Conservation (phyloP, 352 stramenopile species). For the Phytopythium chamaehyphon region DNA sequence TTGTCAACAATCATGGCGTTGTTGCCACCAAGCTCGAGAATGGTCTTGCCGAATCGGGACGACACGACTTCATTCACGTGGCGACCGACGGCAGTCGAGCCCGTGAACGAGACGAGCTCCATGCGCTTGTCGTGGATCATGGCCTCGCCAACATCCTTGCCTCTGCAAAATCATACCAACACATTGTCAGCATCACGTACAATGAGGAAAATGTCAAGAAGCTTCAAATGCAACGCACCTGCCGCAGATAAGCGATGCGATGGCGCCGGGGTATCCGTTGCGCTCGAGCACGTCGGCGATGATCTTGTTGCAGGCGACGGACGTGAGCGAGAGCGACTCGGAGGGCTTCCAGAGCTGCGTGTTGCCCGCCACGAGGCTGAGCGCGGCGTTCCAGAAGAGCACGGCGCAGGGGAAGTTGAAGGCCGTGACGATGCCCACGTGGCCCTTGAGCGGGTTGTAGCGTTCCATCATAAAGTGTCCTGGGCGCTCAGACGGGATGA, state of each 20-base stretch:
- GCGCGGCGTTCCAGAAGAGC: slow-evolving; percentile 89
- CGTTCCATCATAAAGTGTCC: slow-evolving; percentile 93
- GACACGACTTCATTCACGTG: slow-evolving; percentile 87
- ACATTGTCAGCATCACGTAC: no score
- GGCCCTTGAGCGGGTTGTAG: slow-evolving; percentile 91
- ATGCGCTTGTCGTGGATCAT: slow-evolving; percentile 85
- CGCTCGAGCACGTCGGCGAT: slow-evolving; percentile 85
- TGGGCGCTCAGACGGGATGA: slow-evolving; percentile 89
- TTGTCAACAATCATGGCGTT: slow-evolving; percentile 94
- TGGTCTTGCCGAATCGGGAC: slow-evolving; percentile 88
- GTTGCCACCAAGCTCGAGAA: slow-evolving; percentile 91
- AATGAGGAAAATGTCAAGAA: no score
- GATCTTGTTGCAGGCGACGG: slow-evolving; percentile 90
- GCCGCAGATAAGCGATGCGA: slow-evolving; percentile 83
- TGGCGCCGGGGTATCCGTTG: slow-evolving; percentile 79
- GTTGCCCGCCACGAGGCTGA: slow-evolving; percentile 91
- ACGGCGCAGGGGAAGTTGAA: slow-evolving; percentile 94
- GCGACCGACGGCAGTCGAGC: slow-evolving; percentile 84
- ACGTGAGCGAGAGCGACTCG: slow-evolving; percentile 86
- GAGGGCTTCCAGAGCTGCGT: slow-evolving; percentile 91
- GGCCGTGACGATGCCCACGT: slow-evolving; percentile 91
- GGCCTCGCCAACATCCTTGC: slow-evolving; percentile 79
- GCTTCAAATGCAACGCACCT: slow-evolving; percentile 25
- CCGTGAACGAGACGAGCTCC: slow-evolving; percentile 90
- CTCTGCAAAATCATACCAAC: slow-evolving; percentile 30